These are phyloP conservation scores for Trichosanthes truncata DNA, from an alignment of 306 rosid species.

Conservation along the genomic window DNA sequence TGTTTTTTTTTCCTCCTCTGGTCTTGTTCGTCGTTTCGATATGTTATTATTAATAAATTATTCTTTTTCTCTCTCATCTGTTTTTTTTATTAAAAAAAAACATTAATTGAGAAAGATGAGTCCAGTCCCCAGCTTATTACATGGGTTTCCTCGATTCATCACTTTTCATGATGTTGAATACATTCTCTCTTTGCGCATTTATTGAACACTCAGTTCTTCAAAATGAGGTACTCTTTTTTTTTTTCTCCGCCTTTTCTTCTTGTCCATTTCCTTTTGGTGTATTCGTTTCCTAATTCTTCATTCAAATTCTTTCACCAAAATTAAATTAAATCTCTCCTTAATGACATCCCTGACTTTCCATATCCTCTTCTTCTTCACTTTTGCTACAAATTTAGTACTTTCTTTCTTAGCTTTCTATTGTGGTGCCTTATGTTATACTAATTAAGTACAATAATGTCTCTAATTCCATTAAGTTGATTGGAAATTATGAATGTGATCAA, in stretches of 20 bases:
- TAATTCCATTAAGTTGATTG: neutral
- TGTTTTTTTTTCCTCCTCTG: neutral
- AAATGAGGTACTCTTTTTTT: neutral
- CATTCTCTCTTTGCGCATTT: slow-evolving; percentile 11
- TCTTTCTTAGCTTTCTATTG: neutral
- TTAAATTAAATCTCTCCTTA: neutral
- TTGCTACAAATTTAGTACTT: neutral
- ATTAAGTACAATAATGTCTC: neutral
- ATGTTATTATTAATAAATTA: neutral
- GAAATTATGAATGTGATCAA: neutral
- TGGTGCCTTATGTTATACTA: neutral
- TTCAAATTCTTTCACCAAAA: neutral
- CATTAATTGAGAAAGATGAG: neutral
- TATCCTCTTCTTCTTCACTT: neutral
- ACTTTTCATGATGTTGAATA: slow-evolving; percentile 3
- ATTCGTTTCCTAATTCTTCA: neutral
- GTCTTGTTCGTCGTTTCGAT: neutral
- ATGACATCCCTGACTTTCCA: too few relatives aligned
- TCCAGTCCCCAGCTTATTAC: neutral
- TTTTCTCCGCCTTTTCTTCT: neutral
- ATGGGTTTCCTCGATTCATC: slow-evolving; percentile 7
- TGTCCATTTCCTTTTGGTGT: neutral
- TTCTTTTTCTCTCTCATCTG: neutral
- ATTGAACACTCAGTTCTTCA: slow-evolving; percentile 13
- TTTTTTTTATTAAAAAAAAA: neutral